These are phyloP conservation scores for Lasiosphaeria hispida DNA, from an alignment of 495 filamentous ascomycete genomes.

Conservation along the genomic window DNA sequence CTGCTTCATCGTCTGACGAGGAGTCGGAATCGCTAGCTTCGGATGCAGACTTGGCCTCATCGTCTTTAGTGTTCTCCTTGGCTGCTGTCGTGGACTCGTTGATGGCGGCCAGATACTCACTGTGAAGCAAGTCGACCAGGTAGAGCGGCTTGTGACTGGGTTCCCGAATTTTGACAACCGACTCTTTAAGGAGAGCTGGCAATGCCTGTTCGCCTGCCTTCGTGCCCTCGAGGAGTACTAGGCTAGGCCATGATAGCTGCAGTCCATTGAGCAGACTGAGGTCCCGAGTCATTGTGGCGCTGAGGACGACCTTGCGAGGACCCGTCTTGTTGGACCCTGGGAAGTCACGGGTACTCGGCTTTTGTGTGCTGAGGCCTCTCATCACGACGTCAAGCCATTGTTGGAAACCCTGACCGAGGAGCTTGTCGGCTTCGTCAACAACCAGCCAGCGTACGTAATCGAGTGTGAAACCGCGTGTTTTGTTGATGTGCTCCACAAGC, in stretches of 20 bases:
- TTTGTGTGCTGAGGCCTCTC: constrained; percentile 50
- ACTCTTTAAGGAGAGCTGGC: constrained; percentile 68
- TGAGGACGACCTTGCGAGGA: constrained; percentile 73
- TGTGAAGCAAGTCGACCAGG: constrained; percentile 61
- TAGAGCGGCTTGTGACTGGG: constrained; percentile 81
- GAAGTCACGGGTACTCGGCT: constrained; percentile 41
- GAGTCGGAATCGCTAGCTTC: constrained; percentile 24
- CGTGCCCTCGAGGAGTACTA: constrained; percentile 68
- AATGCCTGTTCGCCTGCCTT: constrained; percentile 52
- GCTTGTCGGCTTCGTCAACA: constrained; percentile 90
- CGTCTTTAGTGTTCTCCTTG: constrained; percentile 26
- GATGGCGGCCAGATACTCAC: constrained; percentile 29
- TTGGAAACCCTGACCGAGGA: constrained; percentile 89
- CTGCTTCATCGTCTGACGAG: constrained; percentile 18
- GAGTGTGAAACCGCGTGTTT: constrained; percentile 76
- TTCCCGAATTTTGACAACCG: constrained; percentile 70
- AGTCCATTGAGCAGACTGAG: constrained; percentile 73
- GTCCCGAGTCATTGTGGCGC: constrained; percentile 92
- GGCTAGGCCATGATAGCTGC: constrained; percentile 67
- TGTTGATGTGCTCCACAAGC: constrained; percentile 83
- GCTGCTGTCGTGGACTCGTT: neutral
- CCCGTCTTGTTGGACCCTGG: constrained; percentile 48
- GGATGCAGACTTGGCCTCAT: constrained; percentile 31
- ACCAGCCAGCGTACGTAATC: constrained; percentile 78
- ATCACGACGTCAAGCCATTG: constrained; percentile 81